Evolutionary conservation across 2,329 filamentous ascomycete genomes (phyloP), one percentile per base, ranked within the genome.

Genomic region (Sporothrix variecibatus): DNA sequence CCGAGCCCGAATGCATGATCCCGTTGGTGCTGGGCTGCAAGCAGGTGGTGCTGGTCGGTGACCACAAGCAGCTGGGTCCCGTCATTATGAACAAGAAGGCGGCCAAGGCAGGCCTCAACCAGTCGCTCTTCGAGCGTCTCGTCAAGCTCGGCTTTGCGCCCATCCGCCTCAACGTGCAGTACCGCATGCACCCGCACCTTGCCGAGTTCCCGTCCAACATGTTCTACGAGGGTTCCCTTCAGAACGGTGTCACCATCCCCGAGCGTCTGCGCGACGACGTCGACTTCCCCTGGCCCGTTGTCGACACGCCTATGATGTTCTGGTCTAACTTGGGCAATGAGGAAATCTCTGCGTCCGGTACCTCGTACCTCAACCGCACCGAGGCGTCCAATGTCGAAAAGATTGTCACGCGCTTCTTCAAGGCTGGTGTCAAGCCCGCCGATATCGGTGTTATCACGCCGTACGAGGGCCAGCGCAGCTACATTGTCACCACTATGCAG

Each of bases 1-100:
- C 96, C 2, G 96, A 99, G 82, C 96, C 96, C 0, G 96, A 99
- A 82, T 99, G 96, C 82, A 97, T 99, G 94, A 99, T 99, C 79
- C 96, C 96, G 23, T 86, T 99, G 56, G 95, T 99, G 43, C 88
- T 99, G 28, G 96, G 96, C 70, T 99, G 96, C 87, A 99, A 99
- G 85, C 96, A 99, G 82, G 94, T 98, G 69, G 96, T 99, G n/a
- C 89, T 99, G 49, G 96, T 99, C 58, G 96, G 96, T 81, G 96
- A 99, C 81, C 96, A 99, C 83, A 97, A 98, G 83, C 96, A 99
- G 82, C 90, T 99, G 77, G 96, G 96, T 0, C 96, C 96, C 1
- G 96, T 99, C 79, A 98, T 99, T 81, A 99, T 99, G 95, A 99
- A 99, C 88, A 99, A 99, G 88, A 98, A 98, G 84, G 96, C 96